phyloP scores from a whole-genome alignment of 2,329 filamentous ascomycete genomes.

The Triangularia setosa region DNA sequence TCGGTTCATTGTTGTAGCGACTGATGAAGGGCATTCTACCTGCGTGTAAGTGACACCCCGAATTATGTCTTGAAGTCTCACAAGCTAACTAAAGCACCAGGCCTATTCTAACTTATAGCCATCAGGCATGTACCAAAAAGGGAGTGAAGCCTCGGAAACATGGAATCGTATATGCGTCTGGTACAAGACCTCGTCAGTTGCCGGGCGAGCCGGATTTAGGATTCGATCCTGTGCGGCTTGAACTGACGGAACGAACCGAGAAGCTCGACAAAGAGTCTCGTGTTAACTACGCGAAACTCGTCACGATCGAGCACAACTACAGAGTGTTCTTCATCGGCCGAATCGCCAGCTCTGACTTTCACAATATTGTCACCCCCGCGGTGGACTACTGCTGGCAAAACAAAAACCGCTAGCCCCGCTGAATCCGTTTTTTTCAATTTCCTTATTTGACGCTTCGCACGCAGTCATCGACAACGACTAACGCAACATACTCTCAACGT shows the following conservation, averaged over 20 bases:
- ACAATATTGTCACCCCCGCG: conserved; percentile 39
- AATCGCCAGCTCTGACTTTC: conserved; percentile 38
- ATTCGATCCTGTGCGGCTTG: conserved; percentile 43
- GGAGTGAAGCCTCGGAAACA: conserved; percentile 51
- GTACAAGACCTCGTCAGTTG: conserved; percentile 32
- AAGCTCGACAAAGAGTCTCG: conserved; percentile 48
- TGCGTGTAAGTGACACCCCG: conserved; percentile 50
- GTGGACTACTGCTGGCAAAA: conserved; percentile 48
- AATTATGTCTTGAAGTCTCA: neutral
- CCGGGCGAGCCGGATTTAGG: conserved; percentile 45
- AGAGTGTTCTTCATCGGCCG: conserved; percentile 55
- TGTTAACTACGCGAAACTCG: conserved; percentile 55
- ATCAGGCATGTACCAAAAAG: conserved; percentile 48
- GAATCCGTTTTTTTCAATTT: neutral
- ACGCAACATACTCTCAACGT: neutral
- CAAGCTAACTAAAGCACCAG: conserved; percentile 30
- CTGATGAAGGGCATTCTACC: conserved; percentile 49
- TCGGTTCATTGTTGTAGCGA: conserved; percentile 52
- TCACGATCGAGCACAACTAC: conserved; percentile 55
- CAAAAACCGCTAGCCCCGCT: conserved; percentile 33
- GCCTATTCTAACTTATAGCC: conserved; percentile 54
- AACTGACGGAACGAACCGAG: conserved; percentile 40
- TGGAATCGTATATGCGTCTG: conserved; percentile 46
- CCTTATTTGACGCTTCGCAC: too few species aligned
- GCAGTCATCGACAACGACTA: neutral